These are phyloP conservation scores for Aspergillus sp. DNA, from an alignment of 2,329 filamentous ascomycete genomes.

Conservation along the genomic window DNA sequence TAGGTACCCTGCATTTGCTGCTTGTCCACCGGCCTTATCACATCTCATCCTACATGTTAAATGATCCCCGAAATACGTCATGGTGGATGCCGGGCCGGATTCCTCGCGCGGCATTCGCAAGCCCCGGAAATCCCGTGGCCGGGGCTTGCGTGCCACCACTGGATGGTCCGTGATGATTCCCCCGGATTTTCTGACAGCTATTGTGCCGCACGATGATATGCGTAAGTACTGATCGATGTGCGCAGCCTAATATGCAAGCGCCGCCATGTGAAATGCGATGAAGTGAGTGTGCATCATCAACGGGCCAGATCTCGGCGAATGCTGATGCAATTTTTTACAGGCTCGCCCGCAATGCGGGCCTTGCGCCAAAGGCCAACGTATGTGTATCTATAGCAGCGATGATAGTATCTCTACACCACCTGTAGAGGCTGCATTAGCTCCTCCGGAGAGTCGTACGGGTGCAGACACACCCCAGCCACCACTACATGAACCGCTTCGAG, in stretches of 20 bases:
- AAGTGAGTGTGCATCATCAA: slow-evolving; percentile 8
- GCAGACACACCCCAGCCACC: not conserved
- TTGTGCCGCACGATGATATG: not conserved
- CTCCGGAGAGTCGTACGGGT: not conserved
- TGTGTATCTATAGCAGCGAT: slow-evolving; percentile 13
- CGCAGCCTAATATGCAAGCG: slow-evolving; percentile 20
- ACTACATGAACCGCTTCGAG: slow-evolving; percentile 10
- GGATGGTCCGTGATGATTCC: slow-evolving; percentile 17
- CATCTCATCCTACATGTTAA: not conserved
- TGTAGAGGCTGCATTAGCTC: not conserved
- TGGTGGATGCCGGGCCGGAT: slow-evolving; percentile 2
- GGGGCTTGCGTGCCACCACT: slow-evolving; percentile 21
- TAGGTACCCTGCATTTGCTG: not conserved
- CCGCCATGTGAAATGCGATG: slow-evolving; percentile 25
- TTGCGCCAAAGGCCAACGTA: slow-evolving; percentile 20
- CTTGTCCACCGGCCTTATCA: not conserved
- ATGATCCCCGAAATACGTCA: not conserved
- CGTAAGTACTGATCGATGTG: not conserved
- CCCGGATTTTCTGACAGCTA: not conserved
- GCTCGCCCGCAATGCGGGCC: slow-evolving; percentile 19
- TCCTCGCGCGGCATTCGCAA: slow-evolving; percentile 7
- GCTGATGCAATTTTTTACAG: slow-evolving; percentile 1
- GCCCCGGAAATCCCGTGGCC: slow-evolving; percentile 20
- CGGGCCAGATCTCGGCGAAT: too few relatives aligned
- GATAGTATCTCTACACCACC: not conserved